phyloP scores from a whole-genome alignment of 2,329 filamentous ascomycete species.

The Pseudohalonectria lignicola region DNA sequence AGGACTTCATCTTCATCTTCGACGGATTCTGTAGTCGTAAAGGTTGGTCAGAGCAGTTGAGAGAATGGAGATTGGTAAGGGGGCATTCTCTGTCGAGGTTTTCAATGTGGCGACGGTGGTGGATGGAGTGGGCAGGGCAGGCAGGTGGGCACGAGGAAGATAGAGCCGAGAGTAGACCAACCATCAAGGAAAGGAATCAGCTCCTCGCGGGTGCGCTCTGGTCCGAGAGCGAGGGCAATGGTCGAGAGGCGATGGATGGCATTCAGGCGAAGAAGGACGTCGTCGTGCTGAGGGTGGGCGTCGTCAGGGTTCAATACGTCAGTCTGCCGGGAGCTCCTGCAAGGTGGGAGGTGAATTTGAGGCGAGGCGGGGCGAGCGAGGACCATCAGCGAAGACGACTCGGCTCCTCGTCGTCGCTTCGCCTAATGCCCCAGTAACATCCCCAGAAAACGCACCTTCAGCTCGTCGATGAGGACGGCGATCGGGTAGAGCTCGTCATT shows the following conservation, averaged over 20 bases:
- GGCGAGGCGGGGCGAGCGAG: too few species aligned
- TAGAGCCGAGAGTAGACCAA: slow-evolving; percentile 30
- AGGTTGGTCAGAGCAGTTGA: background rate
- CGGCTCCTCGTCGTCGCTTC: too few species aligned
- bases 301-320: too few species aligned
- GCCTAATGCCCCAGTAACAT: too few species aligned
- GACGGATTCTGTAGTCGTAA: slow-evolving; percentile 66
- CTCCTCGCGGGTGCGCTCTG: slow-evolving; percentile 95
- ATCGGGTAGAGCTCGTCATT: slow-evolving; percentile 99
- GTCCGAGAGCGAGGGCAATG: slow-evolving; percentile 89
- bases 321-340: too few species aligned
- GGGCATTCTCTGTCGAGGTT: too few species aligned
- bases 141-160: slow-evolving; percentile 6
- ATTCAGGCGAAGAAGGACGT: slow-evolving; percentile 94
- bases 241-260: slow-evolving; percentile 97
- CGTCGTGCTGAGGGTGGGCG: slow-evolving; percentile 65
- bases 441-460: slow-evolving; percentile 86
- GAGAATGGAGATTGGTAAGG: too few species aligned
- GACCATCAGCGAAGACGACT: too few species aligned
- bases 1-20: slow-evolving; percentile 98
- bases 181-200: slow-evolving; percentile 98
- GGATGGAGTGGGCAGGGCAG: background rate
- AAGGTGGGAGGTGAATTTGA: too few species aligned
- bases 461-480: slow-evolving; percentile 97
- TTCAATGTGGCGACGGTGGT: background rate